Base-by-base conservation (phyloP, 768 basidiomycete species). In the Kwoniella sp. region DNA sequence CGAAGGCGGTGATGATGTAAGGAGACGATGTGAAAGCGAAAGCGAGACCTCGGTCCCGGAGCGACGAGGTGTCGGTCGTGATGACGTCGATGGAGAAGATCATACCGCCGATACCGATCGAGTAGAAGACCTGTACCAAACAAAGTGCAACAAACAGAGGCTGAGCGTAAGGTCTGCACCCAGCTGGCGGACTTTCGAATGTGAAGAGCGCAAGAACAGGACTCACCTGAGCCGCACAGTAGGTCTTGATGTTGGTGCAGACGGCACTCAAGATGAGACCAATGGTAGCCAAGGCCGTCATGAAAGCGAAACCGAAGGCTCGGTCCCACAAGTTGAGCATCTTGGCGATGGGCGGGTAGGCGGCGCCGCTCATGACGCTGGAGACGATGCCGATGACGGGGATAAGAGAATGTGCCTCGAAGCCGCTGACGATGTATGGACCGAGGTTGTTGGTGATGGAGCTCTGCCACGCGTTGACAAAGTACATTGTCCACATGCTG, bases 1-100 rank as follows among this genome's bases (percentile, higher is more conserved):
- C 60, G 13, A 79, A 81, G 41, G 76, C 66, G 65, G 77, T 81
- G 74, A 79, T 74, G 51, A 78, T 52, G 72, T 74, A 75, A 1
- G 77, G 73, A 76, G 64, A 22, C 73, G 72, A 47, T 62, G 66
- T 50, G 67, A 70, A 70, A 52, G 74, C 74, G 58, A 63, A 76
- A 15, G 74, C 74, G 2, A 76, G 58, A 51, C 74, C 74, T 71
- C 74, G 47, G 45, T 72, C 69, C 7, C 72, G 68, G 11, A 79
- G 67, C 12, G 59, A 70, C 0, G 79, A 68, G 4, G 66, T 60
- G 69, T 81, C 81, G 34, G 76, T 77, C 23, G 78, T 75, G 45
- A 79, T 62, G 48, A 81, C 68, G 48, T 81, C 77, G 52, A 79
- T 58, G 28, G 26, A 59, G 54, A 67, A 68, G 59, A 67, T 74